Evolutionary conservation across 192 early-diverging fungal species (phyloP).

Genomic region (Coemansia sp.): DNA sequence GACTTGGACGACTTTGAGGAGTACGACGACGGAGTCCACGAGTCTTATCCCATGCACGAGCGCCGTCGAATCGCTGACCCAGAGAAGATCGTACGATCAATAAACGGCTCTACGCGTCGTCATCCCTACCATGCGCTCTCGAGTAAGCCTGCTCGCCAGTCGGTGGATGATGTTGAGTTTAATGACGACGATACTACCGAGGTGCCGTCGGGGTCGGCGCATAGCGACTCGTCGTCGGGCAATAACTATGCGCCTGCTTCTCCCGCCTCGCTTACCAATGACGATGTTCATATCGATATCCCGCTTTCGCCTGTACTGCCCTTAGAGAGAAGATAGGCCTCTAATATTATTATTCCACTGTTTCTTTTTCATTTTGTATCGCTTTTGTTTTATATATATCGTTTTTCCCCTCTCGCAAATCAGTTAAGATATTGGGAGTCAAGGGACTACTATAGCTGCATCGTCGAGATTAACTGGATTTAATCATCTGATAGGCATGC

Average conservation of each 20-base stretch:
- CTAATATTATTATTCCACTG: neutral
- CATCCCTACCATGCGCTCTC: conserved; percentile 23
- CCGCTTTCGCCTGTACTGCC: conserved; percentile 39
- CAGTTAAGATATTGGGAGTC: too few relatives aligned
- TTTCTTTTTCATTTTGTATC: neutral
- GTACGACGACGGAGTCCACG: conserved; percentile 20
- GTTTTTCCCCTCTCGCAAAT: neutral
- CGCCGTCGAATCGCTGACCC: conserved; percentile 34
- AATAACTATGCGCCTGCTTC: conserved; percentile 37
- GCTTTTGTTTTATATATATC: neutral
- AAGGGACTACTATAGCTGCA: too few relatives aligned
- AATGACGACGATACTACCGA: conserved; percentile 38
- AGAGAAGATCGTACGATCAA: conserved; percentile 32
- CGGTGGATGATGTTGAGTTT: conserved; percentile 10
- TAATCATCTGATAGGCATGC: neutral
- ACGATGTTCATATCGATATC: conserved; percentile 50
- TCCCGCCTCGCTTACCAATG: conserved; percentile 19
- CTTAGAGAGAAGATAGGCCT: neutral
- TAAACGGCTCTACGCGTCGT: conserved; percentile 9
- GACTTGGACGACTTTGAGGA: conserved; percentile 52
- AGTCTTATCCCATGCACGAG: conserved; percentile 54
- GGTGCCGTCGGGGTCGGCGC: conserved; percentile 42
- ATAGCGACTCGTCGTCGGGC: conserved; percentile 36
- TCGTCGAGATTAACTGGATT: neutral
- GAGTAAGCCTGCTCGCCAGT: neutral